phyloP scores from a whole-genome alignment of 495 filamentous ascomycete species.

The Penicillium crystallinum region DNA sequence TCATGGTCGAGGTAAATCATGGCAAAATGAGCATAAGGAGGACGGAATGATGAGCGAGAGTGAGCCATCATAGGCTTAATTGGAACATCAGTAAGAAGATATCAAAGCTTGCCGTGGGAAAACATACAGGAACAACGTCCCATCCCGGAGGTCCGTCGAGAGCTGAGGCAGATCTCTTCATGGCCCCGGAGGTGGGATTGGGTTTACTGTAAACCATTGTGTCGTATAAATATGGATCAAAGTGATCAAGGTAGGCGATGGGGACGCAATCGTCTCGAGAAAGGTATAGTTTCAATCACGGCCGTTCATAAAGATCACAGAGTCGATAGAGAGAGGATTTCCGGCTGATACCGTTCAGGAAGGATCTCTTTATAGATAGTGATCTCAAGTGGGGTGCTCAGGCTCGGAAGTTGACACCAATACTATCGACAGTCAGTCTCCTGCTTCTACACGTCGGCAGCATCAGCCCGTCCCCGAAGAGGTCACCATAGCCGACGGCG shows the following conservation, averaged over 20 bases:
- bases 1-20: conserved; percentile 41
- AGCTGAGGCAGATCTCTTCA: conserved; percentile 35
- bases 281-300: background rate
- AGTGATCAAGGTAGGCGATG: background rate
- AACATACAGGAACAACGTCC: conserved; percentile 35
- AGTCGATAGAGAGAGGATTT: background rate
- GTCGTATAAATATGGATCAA: background rate
- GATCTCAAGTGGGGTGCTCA: background rate
- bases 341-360: background rate
- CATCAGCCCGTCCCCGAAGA: background rate
- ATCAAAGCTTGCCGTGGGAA: background rate
- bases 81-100: background rate
- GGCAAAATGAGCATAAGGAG: conserved; percentile 37
- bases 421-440: conserved; percentile 5
- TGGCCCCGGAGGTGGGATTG: conserved; percentile 22
- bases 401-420: background rate
- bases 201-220: conserved; percentile 36
- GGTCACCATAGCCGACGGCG: conserved; percentile 2
- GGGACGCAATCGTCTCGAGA: background rate
- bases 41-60: conserved; percentile 24
- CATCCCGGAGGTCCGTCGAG: conserved; percentile 31
- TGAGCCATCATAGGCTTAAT: conserved; percentile 29
- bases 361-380: conserved; percentile 10
- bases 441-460: background rate
- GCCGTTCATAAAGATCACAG: background rate